Evolutionary conservation across 257 asterid genomes (phyloP), one percentile per base, ranked within the genome.

Genomic region (Linderniella brevidens): DNA sequence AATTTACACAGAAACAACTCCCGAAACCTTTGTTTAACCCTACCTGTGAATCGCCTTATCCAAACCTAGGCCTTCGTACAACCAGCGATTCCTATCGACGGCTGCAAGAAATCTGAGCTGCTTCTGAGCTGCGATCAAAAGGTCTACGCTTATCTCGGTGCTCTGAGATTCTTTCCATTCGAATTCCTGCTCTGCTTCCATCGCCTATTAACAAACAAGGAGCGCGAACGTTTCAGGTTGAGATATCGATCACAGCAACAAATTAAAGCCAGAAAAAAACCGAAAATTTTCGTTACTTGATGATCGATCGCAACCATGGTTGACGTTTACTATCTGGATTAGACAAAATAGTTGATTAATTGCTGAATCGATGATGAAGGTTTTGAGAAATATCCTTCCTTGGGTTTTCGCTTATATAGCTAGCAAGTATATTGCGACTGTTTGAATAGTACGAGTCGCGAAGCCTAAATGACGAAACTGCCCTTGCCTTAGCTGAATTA

Each of bases 81-180:
- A 79, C 88, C 94, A 81, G 15, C 98, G 94, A 55, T 74, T 78
- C 63, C 87, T 62, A 59, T 90, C 99, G 61, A 85, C 74, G 1
- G 81, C 78, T 0, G 78, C 92, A 9, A 90, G 96, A 64, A 90
- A 90, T 54, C 61, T 57, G 52, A 90, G 83, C 37, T 90, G 94
- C n/a, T 50, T 60, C 60, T 70, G 69, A 14, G 96, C 96, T 0
- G 96, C 94, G 5, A 73, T 60, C 42, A 79, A 69, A 58, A 90
- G 99, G 75, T 85, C 92, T 0, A 79, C 83, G 29, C 40, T 70
- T 19, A 85, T 67, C 64, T 36, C 67, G 49, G 51, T 69, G 52
- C 67, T 77, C 79, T 90, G 99, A 1, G 99, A 93, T 64, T 61
- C 73, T 47, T 67, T 49, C 99, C 99, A 90, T 65, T 80, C 93